Percentiles rank a stretch among this genome's conserved stretches.
Conservation (phyloP, 2,329 filamentous ascomycete genomes). For the Davidsoniella australis region DNA sequence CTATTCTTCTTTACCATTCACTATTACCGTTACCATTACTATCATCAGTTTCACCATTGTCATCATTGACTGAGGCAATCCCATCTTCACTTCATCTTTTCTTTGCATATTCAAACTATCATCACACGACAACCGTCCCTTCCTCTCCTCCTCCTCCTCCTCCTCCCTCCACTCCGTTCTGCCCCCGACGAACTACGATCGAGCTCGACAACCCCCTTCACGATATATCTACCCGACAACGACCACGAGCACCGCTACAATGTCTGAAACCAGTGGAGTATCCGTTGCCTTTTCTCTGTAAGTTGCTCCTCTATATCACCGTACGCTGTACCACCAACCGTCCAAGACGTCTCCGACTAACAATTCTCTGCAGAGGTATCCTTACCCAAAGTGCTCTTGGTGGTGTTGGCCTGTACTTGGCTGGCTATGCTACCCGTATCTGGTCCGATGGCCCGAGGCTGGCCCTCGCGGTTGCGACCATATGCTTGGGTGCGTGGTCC, state of each 20-base stretch:
- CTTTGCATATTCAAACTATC: conserved; percentile 10
- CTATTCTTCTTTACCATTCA: not conserved
- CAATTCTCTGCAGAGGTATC: conserved; percentile 39
- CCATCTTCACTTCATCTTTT: conserved; percentile 11
- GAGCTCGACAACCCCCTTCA: not conserved
- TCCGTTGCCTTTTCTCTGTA: not conserved
- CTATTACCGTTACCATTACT: not conserved
- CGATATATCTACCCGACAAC: not conserved
- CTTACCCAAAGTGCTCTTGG: conserved; percentile 33
- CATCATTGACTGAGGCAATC: conserved; percentile 13
- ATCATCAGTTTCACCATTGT: conserved; percentile 10
- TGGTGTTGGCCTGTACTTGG: conserved; percentile 28
- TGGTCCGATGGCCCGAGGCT: conserved; percentile 44
- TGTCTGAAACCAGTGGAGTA: not conserved
- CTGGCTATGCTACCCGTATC: conserved; percentile 30
- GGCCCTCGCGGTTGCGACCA: conserved; percentile 40
- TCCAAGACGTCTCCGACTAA: conserved; percentile 21
- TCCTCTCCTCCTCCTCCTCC: conserved; percentile 12
- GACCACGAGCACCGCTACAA: not conserved
- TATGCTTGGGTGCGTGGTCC: conserved; percentile 36
- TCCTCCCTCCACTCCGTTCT: not conserved
- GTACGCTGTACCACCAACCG: not conserved
- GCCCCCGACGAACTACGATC: not conserved
- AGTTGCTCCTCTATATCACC: not conserved
- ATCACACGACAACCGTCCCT: conserved; percentile 7